Conservation (phyloP, 2,329 filamentous ascomycete species). For the Aspergillus pseudonomiae region DNA sequence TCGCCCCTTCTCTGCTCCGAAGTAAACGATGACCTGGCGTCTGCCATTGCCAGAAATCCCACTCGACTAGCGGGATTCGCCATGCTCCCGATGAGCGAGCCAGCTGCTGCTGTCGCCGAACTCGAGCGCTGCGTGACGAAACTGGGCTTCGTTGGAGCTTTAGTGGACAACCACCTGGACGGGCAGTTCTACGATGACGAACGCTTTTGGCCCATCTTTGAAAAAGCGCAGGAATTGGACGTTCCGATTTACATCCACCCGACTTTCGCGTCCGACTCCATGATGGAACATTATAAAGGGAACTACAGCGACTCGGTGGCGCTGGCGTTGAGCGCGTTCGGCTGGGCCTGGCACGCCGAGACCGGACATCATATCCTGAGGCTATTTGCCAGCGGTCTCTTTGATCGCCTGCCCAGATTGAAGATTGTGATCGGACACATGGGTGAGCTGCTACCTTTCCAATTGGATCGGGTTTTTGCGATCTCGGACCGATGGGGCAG, state of each 20-base stretch:
- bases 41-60: conserved; percentile 33
- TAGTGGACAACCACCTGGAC: conserved; percentile 48
- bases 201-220: conserved; percentile 49
- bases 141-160: conserved; percentile 52
- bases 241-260: conserved; percentile 59
- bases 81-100: conserved; percentile 44
- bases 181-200: conserved; percentile 49
- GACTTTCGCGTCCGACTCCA: conserved; percentile 41
- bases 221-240: conserved; percentile 48
- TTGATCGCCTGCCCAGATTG: conserved; percentile 57
- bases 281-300: conserved; percentile 35
- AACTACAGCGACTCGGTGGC: conserved; percentile 34
- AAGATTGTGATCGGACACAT: conserved; percentile 60
- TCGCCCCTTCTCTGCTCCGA: conserved; percentile 12
- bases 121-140: conserved; percentile 44
- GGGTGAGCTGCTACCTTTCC: conserved; percentile 58
- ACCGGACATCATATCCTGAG: conserved; percentile 39
- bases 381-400: conserved; percentile 57
- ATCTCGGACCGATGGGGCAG: conserved; percentile 9
- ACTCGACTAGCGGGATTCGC: conserved; percentile 49
- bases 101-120: conserved; percentile 40
- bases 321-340: conserved; percentile 24
- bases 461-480: conserved; percentile 48
- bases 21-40: conserved; percentile 38
- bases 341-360: conserved; percentile 44